Evolutionary conservation across 257 asterid genomes (phyloP), one percentile per base, ranked within the genome.

Genomic region (Solanum corneliomulleri): DNA sequence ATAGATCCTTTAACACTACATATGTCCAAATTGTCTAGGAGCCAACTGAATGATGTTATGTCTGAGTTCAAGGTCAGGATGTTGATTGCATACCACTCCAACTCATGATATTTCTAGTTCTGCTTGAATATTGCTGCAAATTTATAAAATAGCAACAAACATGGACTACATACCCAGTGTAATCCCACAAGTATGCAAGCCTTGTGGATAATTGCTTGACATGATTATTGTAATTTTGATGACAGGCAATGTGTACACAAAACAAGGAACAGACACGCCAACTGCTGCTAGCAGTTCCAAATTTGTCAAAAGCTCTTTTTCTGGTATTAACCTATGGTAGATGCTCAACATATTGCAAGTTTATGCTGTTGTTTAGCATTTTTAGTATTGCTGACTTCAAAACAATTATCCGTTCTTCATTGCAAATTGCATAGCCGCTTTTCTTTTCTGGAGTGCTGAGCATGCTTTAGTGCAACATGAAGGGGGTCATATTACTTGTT

Each of bases 1-100:
- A 90, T 92, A 64, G 98, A 97, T 92, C 94, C 96, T 89, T 89
- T 94, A 91, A 95, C 97, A 86, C 93, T 88, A 45, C 95, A 97
- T 90, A 89, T 97, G 92, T 94, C 98, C 87, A 94, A 93, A 91
- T 92, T 94, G 95, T 94, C 99, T 27, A 93, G 93, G 92, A 91
- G 82, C 88, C 98, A 97, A 90, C 91, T 97, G 90, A 91, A 91
- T 11, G 97, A 96, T 87, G 87, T 97, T 76, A 70, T 95, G 87
- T 91, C 95, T 5, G 97, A 92, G 37, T 44, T 96, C 33, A 96
- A 96, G 99, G 99, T 94, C 68, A 88, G 91, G 44, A 89, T 89
- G 82, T 87, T 83, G 88, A 82, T 70, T 35, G 80, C 45, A 78
- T 71, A 60, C 62, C 49, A 45, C 21, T 83, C 71, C 85, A 29